Base-by-base conservation (phyloP, 768 basidiomycete genomes). In the Lactarius sp. region DNA sequence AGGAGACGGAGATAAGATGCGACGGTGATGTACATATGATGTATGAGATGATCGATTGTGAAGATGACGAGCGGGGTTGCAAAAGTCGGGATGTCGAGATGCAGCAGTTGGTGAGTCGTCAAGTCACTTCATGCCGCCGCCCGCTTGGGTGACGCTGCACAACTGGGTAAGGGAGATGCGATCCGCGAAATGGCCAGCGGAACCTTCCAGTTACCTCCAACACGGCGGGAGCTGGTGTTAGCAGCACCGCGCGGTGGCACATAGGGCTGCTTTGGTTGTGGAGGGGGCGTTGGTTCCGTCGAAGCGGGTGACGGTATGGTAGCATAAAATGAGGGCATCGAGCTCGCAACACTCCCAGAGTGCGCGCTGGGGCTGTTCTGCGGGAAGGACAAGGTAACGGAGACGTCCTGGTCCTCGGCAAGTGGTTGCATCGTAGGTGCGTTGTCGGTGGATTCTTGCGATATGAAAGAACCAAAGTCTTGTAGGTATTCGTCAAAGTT, bases 131-230 rank as follows among this genome's bases (percentile, higher is more conserved):
- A 64, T 18, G 37, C 53, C 18, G 27, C 34, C 10, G 59, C 52
- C 39, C 52, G 58, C 44, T 64, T 64, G 39, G 56, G 36, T 34
- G 62, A 63, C 1, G 62, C 52, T 5, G 59, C 10, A 4, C 59
- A 56, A 8, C 63, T 60, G 2, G 59, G 47, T 46, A 52, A 46
- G 14, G 59, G 63, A 7, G 59, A 65, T 1, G 54, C 54, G 12
- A 52, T 34, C 0, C 50, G 54, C 33, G 59, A 52, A 33, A 65
- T 34, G 10, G 36, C 59, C 34, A 60, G 4, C 27, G 65, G 65
- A 5, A 59, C 42, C 47, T 58, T 52, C 65, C 67, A 68, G 18
- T 7, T 67, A 0, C 67, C 65, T n/a, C 57, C 67, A 27, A 68
- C 67, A 3, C 65, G 65, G 1, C 65, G 67, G 13, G 33, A 20